Base-by-base conservation (phyloP, 164 flowering plant species). In the Dillenia suffruticosa region DNA sequence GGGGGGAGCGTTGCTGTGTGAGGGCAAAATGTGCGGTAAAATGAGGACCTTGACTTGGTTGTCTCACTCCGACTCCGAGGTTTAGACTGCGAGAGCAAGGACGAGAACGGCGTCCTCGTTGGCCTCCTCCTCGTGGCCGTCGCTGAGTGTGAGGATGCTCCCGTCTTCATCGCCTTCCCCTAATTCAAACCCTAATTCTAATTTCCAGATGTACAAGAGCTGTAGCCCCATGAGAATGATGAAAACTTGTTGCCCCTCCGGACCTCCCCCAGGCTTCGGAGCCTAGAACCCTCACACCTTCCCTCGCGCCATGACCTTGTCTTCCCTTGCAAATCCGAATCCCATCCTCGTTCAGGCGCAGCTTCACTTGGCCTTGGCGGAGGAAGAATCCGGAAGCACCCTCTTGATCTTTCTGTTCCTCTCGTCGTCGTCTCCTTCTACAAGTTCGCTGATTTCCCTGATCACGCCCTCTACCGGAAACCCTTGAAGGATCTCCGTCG, bases 361-460 rank as follows among this genome's bases (percentile, higher is more conserved):
- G 15, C 55, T 32, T 32, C 40, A 32, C 40, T 32, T 7, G 6
- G 40, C 40, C 40, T 32, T 6, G 40, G 40, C 40, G 40, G 40
- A 4, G 40, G 6, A 32, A 32, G 63, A 56, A 45, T 54, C 64
- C 15, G 70, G 43, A 32, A 52, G 15, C 12, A 58, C 46, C n/a
- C 68, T 51, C 10, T 52, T 64, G 12, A 55, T 8, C 44, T 44
- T 8, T 16, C 60, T 59, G 22, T 56, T 32, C 40, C 79, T 51
- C 87, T 94, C n/a, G 84, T 89, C 16, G 97, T 93, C 24, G 90
- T 93, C 10, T 94, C 98, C 12, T 94, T 94, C 76, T 91, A 91
- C 79, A 91, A 89, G 80, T 94, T 91, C 50, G 97, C 97, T 26
- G 90, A 91, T 80, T 91, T 94, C 59, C 90, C 90, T 0, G 97